Evolutionary conservation across 2,329 filamentous ascomycete genomes (phyloP).

Genomic region (Thielaviopsis euricoi): DNA sequence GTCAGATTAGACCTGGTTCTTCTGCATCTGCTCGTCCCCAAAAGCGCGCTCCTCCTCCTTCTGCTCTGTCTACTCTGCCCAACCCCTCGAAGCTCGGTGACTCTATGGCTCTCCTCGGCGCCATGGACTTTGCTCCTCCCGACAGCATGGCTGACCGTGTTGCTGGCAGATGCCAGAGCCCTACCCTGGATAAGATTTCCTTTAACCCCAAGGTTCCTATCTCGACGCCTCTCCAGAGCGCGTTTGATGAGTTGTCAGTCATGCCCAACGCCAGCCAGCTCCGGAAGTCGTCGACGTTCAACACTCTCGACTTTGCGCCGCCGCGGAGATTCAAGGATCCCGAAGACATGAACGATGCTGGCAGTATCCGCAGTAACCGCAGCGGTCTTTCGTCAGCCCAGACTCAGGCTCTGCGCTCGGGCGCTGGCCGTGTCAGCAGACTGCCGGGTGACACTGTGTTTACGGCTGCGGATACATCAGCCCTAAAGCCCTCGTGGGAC

Average conservation of each 20-base stretch:
- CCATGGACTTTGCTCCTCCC: slow-evolving; percentile 79
- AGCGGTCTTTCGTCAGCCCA: slow-evolving; percentile 59
- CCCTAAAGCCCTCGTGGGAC: slow-evolving; percentile 43
- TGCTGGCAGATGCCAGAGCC: slow-evolving; percentile 51
- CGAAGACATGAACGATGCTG: slow-evolving; percentile 45
- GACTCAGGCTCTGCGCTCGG: slow-evolving; percentile 55
- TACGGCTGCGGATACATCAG: slow-evolving; percentile 46
- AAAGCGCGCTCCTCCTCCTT: slow-evolving; percentile 44
- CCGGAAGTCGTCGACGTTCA: slow-evolving; percentile 65
- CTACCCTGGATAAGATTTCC: slow-evolving; percentile 46
- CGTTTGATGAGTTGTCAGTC: slow-evolving; percentile 71
- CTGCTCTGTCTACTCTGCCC: slow-evolving; percentile 58
- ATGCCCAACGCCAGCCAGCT: slow-evolving; percentile 79
- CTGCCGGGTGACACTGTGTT: slow-evolving; percentile 71
- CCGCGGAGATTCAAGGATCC: slow-evolving; percentile 54
- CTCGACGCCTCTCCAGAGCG: slow-evolving; percentile 62
- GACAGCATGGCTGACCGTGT: slow-evolving; percentile 47
- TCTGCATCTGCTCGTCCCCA: slow-evolving; percentile 36
- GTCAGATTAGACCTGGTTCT: slow-evolving; percentile 36
- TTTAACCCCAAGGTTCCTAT: slow-evolving; percentile 59
- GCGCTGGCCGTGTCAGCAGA: slow-evolving; percentile 74
- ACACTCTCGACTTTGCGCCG: slow-evolving; percentile 64
- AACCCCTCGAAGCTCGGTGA: slow-evolving; percentile 75
- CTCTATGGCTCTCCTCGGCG: slow-evolving; percentile 47
- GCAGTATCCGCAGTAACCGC: slow-evolving; percentile 47